Evolutionary conservation across 2,329 filamentous ascomycete species (phyloP).

Genomic region (Chaetothyriales sp.): DNA sequence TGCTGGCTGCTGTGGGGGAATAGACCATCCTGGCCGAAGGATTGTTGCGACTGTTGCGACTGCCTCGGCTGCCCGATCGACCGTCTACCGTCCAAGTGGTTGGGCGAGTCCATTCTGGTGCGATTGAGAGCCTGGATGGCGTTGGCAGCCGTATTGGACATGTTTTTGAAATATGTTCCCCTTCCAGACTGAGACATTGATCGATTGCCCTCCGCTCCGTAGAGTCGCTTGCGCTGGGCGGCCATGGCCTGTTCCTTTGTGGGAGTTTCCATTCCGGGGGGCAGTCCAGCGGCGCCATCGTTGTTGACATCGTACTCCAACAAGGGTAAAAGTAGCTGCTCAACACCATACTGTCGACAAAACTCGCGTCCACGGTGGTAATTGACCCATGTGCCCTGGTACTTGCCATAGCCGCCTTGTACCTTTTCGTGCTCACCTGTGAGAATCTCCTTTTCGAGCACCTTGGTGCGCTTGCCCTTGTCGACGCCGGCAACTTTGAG

Average conservation of each 20-base stretch:
- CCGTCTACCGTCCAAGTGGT: constrained; percentile 47
- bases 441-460: constrained; percentile 90
- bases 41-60: constrained; percentile 21
- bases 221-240: constrained; percentile 80
- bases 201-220: constrained; percentile 56
- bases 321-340: constrained; percentile 32
- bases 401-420: constrained; percentile 96
- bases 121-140: constrained; percentile 95
- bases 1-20: constrained; percentile 66
- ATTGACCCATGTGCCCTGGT: constrained; percentile 96
- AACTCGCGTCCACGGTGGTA: constrained; percentile 86
- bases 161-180: constrained; percentile 93
- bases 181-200: constrained; percentile 46
- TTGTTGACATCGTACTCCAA: constrained; percentile 36
- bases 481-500: constrained; percentile 94
- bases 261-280: constrained; percentile 73
- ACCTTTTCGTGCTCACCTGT: constrained; percentile 96
- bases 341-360: constrained; percentile 55
- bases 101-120: constrained; percentile 80
- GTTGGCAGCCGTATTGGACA: constrained; percentile 80
- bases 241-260: constrained; percentile 99
- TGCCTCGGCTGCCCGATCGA: constrained; percentile 57
- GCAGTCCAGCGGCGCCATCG: constrained; percentile 44
- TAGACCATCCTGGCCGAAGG: background rate
- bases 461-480: constrained; percentile 86